Evolutionary conservation across 2,329 filamentous ascomycete genomes (phyloP).

Genomic region (Triangularia verruculosa): DNA sequence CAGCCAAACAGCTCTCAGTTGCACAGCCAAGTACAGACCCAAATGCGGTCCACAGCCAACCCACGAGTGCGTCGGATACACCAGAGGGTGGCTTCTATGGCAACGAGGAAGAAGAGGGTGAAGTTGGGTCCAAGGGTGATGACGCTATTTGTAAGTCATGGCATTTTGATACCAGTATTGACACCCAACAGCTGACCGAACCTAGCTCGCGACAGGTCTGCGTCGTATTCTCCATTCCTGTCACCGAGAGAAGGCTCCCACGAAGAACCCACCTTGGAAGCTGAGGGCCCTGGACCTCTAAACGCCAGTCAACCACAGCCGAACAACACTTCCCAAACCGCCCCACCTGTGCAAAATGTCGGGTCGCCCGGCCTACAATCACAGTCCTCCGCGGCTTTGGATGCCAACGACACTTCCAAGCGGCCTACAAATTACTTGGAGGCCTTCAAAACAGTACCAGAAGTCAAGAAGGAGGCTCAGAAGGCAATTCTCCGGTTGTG

Average conservation of each 20-base stretch:
- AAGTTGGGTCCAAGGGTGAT: neutral
- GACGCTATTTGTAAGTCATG: slow-evolving; percentile 11
- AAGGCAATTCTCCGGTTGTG: slow-evolving; percentile 64
- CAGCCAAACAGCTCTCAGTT: slow-evolving; percentile 1
- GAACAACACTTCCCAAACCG: neutral
- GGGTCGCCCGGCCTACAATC: neutral
- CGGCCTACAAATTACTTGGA: neutral
- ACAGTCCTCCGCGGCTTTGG: slow-evolving; percentile 15
- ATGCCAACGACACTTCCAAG: neutral
- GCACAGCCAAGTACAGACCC: neutral
- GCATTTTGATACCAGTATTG: neutral
- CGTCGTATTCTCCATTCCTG: slow-evolving; percentile 28
- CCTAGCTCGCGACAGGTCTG: slow-evolving; percentile 23
- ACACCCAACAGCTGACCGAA: neutral
- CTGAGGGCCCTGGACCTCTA: slow-evolving; percentile 5
- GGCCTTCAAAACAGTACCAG: slow-evolving; percentile 34
- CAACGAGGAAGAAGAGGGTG: slow-evolving; percentile 29
- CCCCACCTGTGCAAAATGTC: neutral
- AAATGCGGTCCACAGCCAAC: slow-evolving; percentile 15
- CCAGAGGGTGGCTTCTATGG: slow-evolving; percentile 31
- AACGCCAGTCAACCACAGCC: neutral
- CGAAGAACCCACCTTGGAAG: slow-evolving; percentile 15
- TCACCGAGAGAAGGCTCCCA: slow-evolving; percentile 24
- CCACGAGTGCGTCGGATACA: slow-evolving; percentile 25
- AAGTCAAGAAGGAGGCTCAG: slow-evolving; percentile 58